These are phyloP conservation scores for Dryas drummondii DNA, from an alignment of 306 rosid genomes.

Conservation along the genomic window DNA sequence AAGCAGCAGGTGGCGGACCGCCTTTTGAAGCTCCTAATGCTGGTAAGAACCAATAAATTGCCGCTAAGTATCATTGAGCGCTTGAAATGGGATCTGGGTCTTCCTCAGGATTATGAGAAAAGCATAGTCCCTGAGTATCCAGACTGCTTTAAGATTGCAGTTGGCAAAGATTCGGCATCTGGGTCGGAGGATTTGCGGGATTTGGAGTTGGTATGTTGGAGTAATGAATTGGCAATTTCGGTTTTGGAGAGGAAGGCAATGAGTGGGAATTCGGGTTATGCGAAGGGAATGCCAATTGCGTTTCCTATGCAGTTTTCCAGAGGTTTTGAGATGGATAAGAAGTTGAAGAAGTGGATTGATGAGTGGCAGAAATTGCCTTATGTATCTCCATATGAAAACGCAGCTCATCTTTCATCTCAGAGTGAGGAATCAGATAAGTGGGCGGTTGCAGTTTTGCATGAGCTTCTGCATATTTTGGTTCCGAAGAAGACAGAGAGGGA, in stretches of 20 bases:
- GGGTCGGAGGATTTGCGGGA: conserved; percentile 24
- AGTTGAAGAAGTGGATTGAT: conserved; percentile 67
- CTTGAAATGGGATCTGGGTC: conserved; percentile 81
- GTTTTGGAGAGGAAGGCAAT: conserved; percentile 45
- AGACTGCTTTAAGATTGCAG: conserved; percentile 55
- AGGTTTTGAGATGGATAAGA: conserved; percentile 76
- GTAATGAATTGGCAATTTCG: conserved; percentile 53
- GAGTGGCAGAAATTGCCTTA: conserved; percentile 81
- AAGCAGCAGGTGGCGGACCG: conserved; percentile 58
- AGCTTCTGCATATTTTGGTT: conserved; percentile 69
- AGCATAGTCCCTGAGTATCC: conserved; percentile 67
- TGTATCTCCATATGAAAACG: conserved; percentile 74
- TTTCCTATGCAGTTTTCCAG: conserved; percentile 63
- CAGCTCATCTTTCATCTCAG: conserved; percentile 43
- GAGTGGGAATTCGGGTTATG: not conserved
- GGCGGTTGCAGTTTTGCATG: conserved; percentile 75
- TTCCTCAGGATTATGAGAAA: conserved; percentile 49
- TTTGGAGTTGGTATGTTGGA: conserved; percentile 91
- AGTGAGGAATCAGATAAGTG: conserved; percentile 77
- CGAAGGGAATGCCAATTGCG: conserved; percentile 23
- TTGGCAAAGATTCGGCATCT: conserved; percentile 6
- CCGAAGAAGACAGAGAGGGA: conserved; percentile 74
- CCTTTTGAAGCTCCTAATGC: conserved; percentile 69
- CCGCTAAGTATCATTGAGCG: conserved; percentile 44
- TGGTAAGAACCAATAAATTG: conserved; percentile 45